A percentile compares a stretch with the other conserved stretches of the same genome.
Evolutionary conservation across 192 early-diverging fungal genomes (phyloP).

Genomic region (Spinellus fusiger): DNA sequence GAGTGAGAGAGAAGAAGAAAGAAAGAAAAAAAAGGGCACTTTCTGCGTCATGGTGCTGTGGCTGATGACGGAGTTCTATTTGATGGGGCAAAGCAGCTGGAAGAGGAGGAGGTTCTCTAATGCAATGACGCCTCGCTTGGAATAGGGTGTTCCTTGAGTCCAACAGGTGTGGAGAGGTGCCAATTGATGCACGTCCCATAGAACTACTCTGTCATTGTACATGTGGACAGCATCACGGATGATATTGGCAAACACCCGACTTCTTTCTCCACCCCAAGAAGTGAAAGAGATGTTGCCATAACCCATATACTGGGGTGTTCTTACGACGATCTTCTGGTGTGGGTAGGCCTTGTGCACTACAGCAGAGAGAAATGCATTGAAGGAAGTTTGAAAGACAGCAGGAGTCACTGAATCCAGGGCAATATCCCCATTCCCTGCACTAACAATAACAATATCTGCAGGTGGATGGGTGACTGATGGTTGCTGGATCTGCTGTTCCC

Average conservation of each 20-base stretch:
- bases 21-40: background rate
- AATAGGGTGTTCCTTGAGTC: constrained; percentile 5
- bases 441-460: constrained; percentile 22
- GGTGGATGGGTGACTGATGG: background rate
- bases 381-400: constrained; percentile 6
- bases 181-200: constrained; percentile 27
- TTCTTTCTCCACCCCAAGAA: constrained; percentile 25
- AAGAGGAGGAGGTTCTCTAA: constrained; percentile 29
- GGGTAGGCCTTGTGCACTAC: constrained; percentile 10
- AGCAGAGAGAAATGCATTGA: constrained; percentile 1
- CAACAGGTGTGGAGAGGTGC: constrained; percentile 14
- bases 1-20: background rate
- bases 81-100: too few species aligned
- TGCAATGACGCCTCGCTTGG: constrained; percentile 19
- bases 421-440: constrained; percentile 25
- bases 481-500: too few species aligned
- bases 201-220: background rate
- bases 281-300: constrained; percentile 14
- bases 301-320: constrained; percentile 20
- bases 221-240: constrained; percentile 14
- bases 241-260: constrained; percentile 14
- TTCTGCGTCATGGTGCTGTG: background rate
- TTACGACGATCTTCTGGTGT: constrained; percentile 21
- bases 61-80: too few species aligned
- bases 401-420: constrained; percentile 6